Conservation (phyloP, 2,329 filamentous ascomycete genomes). For the Falciphora oryzae region DNA sequence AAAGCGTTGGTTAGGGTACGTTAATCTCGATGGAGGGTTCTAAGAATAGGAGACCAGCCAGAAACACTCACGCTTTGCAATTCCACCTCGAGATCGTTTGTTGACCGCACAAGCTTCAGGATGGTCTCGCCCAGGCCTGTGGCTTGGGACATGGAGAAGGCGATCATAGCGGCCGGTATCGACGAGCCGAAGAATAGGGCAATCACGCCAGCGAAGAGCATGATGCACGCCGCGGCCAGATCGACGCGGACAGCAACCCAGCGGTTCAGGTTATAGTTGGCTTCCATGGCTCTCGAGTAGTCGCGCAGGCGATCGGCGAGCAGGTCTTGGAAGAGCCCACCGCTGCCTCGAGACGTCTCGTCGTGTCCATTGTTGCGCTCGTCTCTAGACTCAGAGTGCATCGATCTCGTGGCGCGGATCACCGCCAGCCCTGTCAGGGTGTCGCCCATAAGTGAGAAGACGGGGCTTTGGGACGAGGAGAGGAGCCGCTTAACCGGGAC, state of each 20-base stretch:
- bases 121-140: slow-evolving; percentile 49
- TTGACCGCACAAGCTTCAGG: slow-evolving; percentile 42
- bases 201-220: slow-evolving; percentile 81
- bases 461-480: slow-evolving; percentile 40
- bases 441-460: slow-evolving; percentile 49
- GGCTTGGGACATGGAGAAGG: slow-evolving; percentile 49
- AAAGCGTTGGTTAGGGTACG: background rate
- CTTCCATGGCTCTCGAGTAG: slow-evolving; percentile 25
- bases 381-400: slow-evolving; percentile 15
- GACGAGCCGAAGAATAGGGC: slow-evolving; percentile 78
- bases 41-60: background rate
- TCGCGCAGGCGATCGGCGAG: slow-evolving; percentile 25
- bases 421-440: slow-evolving; percentile 25
- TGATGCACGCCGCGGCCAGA: slow-evolving; percentile 75
- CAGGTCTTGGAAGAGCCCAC: slow-evolving; percentile 20
- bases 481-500: slow-evolving; percentile 35
- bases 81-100: slow-evolving; percentile 53
- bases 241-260: slow-evolving; percentile 90
- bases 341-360: slow-evolving; percentile 11
- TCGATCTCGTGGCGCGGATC: slow-evolving; percentile 53
- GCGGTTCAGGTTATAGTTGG: slow-evolving; percentile 64
- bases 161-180: slow-evolving; percentile 33
- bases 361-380: background rate
- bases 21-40: background rate
- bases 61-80: slow-evolving; percentile 42